These are phyloP conservation scores for Mycena capillaripes DNA, from an alignment of 768 basidiomycete species.

Conservation along the genomic window DNA sequence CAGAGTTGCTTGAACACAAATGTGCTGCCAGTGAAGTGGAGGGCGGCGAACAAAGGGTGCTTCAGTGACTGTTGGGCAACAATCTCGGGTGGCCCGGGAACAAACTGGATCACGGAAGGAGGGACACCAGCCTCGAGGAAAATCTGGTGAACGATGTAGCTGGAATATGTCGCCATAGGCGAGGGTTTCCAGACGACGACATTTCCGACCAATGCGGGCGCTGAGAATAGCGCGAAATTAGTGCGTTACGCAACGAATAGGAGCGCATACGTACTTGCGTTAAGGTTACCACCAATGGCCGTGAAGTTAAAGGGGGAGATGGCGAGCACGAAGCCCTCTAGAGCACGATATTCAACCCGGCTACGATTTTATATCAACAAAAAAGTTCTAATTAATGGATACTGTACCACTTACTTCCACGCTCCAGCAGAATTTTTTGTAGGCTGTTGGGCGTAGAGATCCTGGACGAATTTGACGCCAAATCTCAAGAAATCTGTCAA, in stretches of 20 bases:
- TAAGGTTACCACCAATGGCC: conserved; percentile 97
- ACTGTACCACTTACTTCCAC: conserved; percentile 86
- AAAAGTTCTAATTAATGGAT: neutral
- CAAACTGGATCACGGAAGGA: conserved; percentile 95
- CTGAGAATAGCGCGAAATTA: conserved; percentile 49
- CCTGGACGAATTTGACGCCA: conserved; percentile 96
- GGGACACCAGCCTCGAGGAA: conserved; percentile 95
- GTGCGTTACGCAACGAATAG: conserved; percentile 1
- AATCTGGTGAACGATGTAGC: conserved; percentile 93
- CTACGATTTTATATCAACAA: conserved; percentile 56
- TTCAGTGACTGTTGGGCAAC: conserved; percentile 84
- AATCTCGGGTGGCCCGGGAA: conserved; percentile 89
- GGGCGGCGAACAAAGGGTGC: conserved; percentile 84
- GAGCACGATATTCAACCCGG: conserved; percentile 94
- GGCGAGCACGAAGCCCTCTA: conserved; percentile 99
- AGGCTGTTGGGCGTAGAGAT: conserved; percentile 93
- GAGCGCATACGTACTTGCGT: conserved; percentile 64
- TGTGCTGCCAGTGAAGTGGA: conserved; percentile 98
- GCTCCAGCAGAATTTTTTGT: conserved; percentile 85
- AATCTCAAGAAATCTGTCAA: conserved; percentile 96
- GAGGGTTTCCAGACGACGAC: conserved; percentile 98
- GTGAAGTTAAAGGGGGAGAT: conserved; percentile 99
- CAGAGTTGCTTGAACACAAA: conserved; percentile 95
- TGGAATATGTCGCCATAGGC: conserved; percentile 94
- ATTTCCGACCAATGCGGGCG: conserved; percentile 95